These are phyloP conservation scores for Eucalyptus sideroxylon DNA, from an alignment of 345 rosid species.

Conservation along the genomic window DNA sequence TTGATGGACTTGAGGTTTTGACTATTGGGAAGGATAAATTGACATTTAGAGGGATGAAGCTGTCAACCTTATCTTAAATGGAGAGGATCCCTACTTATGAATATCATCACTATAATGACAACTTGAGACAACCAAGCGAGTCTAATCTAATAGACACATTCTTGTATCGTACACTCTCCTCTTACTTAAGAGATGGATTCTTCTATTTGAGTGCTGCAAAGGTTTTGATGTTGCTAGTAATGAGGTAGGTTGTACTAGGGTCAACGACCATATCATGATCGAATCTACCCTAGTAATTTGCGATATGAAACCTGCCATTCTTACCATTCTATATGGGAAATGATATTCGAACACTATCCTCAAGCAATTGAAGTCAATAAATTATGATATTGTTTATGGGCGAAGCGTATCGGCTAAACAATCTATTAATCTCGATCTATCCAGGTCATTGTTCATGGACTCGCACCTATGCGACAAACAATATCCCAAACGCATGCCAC, in stretches of 20 bases:
- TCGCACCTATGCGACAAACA: neutral
- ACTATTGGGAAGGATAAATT: neutral
- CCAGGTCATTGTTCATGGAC: neutral
- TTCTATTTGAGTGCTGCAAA: neutral
- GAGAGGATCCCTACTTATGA: neutral
- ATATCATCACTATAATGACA: neutral
- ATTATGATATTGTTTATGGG: neutral
- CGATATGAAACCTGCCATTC: neutral
- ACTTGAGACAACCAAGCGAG: neutral
- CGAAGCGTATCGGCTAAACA: neutral
- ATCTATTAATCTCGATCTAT: neutral
- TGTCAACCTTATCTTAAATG: neutral
- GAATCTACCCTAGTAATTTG: neutral
- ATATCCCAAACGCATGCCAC: neutral
- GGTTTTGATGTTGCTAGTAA: neutral
- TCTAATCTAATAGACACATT: neutral
- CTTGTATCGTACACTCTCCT: neutral
- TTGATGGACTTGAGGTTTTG: neutral
- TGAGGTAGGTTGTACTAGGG: neutral
- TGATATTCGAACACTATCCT: neutral
- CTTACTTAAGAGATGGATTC: neutral
- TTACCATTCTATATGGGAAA: neutral
- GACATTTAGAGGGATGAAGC: neutral
- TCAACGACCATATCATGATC: neutral
- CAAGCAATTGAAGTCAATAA: neutral